Evolutionary conservation across 2,329 filamentous ascomycete genomes (phyloP), one percentile per base, ranked within the genome.

Genomic region (Clonostachys chloroleuca): DNA sequence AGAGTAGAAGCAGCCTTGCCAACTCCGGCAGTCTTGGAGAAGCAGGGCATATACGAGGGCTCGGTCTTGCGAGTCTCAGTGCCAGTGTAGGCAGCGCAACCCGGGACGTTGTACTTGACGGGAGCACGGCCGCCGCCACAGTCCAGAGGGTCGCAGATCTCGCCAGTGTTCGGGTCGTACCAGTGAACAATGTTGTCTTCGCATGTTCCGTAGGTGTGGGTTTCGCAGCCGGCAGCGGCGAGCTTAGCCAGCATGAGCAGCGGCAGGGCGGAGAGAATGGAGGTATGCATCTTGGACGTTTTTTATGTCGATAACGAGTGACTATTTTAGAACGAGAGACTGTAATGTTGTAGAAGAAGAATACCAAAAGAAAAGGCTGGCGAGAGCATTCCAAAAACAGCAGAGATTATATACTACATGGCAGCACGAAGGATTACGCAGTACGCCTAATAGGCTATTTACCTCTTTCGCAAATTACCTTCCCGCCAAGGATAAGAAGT

Each of bases 61-160:
- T n/a, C 41, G 6, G 46, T 18, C 37, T 42, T 48, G 9, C 45
- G 42, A 4, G 46, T 50, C 49, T 56, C 64, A 3, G 69, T 70
- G 43, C 70, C 70, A 1, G 54, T 55, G 60, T 75, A 76, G 5
- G 52, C 55, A 5, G 65, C 56, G 54, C 76, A 80, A 12, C 75
- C 75, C 3, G 75, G 77, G 33, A 75, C 69, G 42, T 64, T 66
- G 34, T 66, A 70, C 60, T 73, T 78, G 33, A 70, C 68, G 1
- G 75, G 75, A 18, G 75, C 76, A 42, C 70, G 68, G 13, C 76
- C 77, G 42, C 77, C 77, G 33, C 77, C 76, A 52, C 77, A 80
- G 65, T 80, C 75, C 44, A 75, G 65, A 51, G 71, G 57, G 13
- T 69, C 65, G 63, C 77, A 80, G 54, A 79, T 65, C 56, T 79